Evolutionary conservation across 1,284 basidiomycete species (phyloP), one percentile per base, ranked within the genome.

Genomic region (Tranzscheliella williamsii): DNA sequence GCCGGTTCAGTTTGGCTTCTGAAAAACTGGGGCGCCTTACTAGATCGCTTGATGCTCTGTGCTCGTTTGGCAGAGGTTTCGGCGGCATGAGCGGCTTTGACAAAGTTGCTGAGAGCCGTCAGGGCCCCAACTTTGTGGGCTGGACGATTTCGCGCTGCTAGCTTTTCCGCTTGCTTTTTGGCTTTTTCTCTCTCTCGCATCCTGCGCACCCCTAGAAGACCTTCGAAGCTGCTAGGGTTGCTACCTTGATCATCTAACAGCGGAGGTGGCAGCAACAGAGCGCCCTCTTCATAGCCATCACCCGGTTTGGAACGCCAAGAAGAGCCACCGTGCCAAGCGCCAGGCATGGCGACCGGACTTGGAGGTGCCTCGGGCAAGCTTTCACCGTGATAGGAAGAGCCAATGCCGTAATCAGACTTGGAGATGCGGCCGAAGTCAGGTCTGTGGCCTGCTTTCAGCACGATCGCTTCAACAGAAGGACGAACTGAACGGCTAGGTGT

Each of bases 261-360:
- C 0, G 73, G 74, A 0, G 74, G 74, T 3, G 74, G 74, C 2
- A 75, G 54, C 12, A 73, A 47, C n/a, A 74, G 46, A 0, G 67
- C 60, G 12, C 68, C 70, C n/a, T 72, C 67, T 17, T 67, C 58
- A 33, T 68, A 58, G 18, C 61, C 56, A 21, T 67, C 63, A 4
- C 57, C 58, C 11, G 52, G 47, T 18, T 54, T 60, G n/a, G 48
- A 41, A 3, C 65, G 37, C 57, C 66, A 67, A 6, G 55, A 48
- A 5, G 45, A 46, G 12, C 68, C 66, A 15, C 60, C 67, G 1
- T 53, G 63, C 69, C 66, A 76, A 1, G 62, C 70, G n/a, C 73
- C 73, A 1, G 73, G 73, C 73, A 76, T 76, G 4, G 57, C 70
- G 6, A 76, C 41, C 5, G 73, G 73, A 24, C 67, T 68, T 2